A percentile compares a stretch with the other conserved stretches of the same genome.
Conservation (phyloP, 2,329 filamentous ascomycete genomes). For the Diaporthe sp. region DNA sequence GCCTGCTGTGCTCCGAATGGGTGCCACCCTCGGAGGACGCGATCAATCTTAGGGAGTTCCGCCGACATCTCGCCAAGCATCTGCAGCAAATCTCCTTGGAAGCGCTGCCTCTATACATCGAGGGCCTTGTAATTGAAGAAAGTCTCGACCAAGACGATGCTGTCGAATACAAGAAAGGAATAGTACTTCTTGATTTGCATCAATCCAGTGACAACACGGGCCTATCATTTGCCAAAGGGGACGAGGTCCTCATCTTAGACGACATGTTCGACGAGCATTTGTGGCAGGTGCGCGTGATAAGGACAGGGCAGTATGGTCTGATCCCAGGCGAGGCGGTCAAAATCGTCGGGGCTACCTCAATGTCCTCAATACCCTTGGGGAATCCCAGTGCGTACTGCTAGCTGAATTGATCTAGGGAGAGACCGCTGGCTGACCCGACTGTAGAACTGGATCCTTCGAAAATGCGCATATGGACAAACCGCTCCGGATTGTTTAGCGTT, state of each 20-base stretch:
- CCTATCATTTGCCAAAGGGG: not conserved
- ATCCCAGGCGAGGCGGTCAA: not conserved
- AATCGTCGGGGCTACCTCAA: not conserved
- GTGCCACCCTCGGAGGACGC: not conserved
- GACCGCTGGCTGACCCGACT: not conserved
- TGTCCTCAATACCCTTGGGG: not conserved
- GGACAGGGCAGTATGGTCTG: not conserved
- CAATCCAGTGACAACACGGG: no score
- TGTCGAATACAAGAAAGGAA: not conserved
- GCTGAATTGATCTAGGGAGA: not conserved
- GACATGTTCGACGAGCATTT: not conserved
- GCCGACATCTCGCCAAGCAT: not conserved
- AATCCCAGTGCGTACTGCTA: not conserved
- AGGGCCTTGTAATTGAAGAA: not conserved
- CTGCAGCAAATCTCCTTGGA: constrained; percentile 1
- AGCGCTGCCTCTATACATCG: not conserved
- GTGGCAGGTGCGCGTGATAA: not conserved
- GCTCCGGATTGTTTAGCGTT: not conserved
- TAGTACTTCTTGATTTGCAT: not conserved
- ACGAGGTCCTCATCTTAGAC: not conserved
- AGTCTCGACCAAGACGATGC: not conserved
- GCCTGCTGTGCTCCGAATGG: not conserved
- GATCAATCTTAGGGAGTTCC: not conserved
- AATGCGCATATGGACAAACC: not conserved
- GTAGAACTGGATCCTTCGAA: not conserved